These are phyloP conservation scores for Debaryomyces subglobosus DNA, from an alignment of 1,139 yeast species.

Conservation along the genomic window DNA sequence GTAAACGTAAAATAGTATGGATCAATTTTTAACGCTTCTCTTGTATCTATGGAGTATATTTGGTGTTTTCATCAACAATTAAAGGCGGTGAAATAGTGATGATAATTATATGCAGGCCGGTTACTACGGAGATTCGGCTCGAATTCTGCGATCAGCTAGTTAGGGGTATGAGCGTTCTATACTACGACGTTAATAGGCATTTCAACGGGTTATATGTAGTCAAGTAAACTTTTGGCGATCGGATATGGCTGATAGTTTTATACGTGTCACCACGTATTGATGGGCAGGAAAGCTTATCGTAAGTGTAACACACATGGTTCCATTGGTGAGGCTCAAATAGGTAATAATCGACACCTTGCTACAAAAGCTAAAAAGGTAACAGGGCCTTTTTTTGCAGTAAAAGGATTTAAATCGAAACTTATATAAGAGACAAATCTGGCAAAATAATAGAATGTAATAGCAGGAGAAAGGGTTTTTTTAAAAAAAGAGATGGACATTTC, in stretches of 20 bases:
- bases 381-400: constrained; percentile 15
- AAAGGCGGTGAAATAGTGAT: constrained; percentile 8
- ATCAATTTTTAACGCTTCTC: neutral
- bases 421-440: constrained; percentile 6
- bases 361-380: neutral
- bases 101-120: constrained; percentile 5
- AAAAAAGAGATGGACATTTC: constrained; percentile 12
- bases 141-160: neutral
- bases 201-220: neutral
- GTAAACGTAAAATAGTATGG: neutral
- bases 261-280: neutral
- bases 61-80: constrained; percentile 2
- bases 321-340: constrained; percentile 8
- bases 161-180: neutral
- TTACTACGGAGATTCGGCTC: constrained; percentile 4
- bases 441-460: neutral
- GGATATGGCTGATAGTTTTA: neutral
- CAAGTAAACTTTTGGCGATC: neutral
- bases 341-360: constrained; percentile 7
- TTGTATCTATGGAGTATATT: neutral
- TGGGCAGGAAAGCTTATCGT: neutral
- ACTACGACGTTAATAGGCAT: neutral
- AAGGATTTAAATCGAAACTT: constrained; percentile 12
- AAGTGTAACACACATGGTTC: constrained; percentile 6
- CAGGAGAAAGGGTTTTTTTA: constrained; percentile 7